phyloP scores from a whole-genome alignment of 2,329 filamentous ascomycete genomes.

The Drechslera avenae region DNA sequence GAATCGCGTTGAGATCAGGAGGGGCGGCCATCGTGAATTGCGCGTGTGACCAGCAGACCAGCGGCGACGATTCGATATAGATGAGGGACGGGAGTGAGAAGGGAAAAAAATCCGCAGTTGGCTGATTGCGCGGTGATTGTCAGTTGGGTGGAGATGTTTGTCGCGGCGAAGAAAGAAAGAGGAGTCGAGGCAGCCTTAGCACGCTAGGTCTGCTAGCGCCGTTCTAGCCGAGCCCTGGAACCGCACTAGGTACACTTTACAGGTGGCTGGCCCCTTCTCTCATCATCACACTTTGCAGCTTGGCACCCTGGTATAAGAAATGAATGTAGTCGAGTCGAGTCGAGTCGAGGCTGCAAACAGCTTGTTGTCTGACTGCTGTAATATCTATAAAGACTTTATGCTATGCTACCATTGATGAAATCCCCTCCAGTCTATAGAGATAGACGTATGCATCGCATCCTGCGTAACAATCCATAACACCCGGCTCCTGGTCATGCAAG shows the following conservation, averaged over 20 bases:
- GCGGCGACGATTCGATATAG: background rate
- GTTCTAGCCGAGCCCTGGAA: constrained; percentile 4
- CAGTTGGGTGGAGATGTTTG: constrained; percentile 21
- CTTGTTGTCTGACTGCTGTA: too few relatives aligned
- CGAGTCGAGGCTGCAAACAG: too few relatives aligned
- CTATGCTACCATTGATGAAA: constrained; percentile 13
- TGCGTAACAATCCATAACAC: constrained; percentile 12
- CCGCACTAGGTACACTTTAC: too few relatives aligned
- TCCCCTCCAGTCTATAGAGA: constrained; percentile 10
- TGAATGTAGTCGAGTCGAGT: too few relatives aligned
- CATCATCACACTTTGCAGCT: too few relatives aligned
- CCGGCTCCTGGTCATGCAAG: constrained; percentile 19
- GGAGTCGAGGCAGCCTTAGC: constrained; percentile 14
- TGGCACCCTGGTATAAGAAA: too few relatives aligned
- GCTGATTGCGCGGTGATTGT: constrained; percentile 15
- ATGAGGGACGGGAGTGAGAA: background rate
- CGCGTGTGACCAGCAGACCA: constrained; percentile 5
- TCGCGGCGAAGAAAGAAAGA: constrained; percentile 21
- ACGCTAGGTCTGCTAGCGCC: constrained; percentile 8
- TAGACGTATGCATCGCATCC: constrained; percentile 7
- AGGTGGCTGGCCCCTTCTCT: too few relatives aligned
- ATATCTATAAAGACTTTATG: background rate
- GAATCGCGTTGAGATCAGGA: constrained; percentile 48
- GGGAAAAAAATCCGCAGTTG: constrained; percentile 1
- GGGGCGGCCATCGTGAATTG: constrained; percentile 39